These are phyloP conservation scores for Euphorbia peplus DNA, from an alignment of 345 rosid species.

Conservation along the genomic window DNA sequence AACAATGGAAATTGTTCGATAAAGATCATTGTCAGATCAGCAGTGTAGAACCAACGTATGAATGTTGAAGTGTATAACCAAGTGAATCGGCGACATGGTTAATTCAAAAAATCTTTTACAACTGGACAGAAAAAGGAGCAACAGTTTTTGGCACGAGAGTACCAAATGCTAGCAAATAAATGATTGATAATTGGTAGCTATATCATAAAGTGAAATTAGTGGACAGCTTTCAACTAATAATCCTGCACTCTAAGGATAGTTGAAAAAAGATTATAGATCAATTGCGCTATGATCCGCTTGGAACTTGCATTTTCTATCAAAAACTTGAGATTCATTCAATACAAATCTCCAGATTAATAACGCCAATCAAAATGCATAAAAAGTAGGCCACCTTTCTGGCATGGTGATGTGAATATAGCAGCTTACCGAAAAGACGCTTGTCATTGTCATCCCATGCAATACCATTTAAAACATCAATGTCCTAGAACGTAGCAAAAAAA, in stretches of 20 bases:
- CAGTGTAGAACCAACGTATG: no score
- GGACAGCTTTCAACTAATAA: background rate
- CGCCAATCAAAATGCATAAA: background rate
- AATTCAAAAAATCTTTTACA: background rate
- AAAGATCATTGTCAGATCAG: no score
- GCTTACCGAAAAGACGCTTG: conserved; percentile 71
- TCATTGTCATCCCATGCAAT: conserved; percentile 81
- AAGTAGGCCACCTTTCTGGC: background rate
- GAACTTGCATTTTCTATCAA: background rate
- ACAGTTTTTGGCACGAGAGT: background rate
- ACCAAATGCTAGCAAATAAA: background rate
- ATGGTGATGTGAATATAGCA: background rate
- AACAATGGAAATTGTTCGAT: no score
- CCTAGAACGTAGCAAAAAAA: conserved; percentile 32
- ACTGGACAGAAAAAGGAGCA: background rate
- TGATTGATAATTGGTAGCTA: background rate
- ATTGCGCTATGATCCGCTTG: background rate
- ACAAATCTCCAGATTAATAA: background rate
- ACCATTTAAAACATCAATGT: conserved; percentile 87
- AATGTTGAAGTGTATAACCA: background rate
- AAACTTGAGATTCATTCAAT: background rate
- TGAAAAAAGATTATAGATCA: background rate
- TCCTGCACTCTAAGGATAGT: background rate
- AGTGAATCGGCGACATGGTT: background rate
- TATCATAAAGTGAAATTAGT: background rate